phyloP scores from a whole-genome alignment of 352 stramenopile species.

The Globisporangium lucens region DNA sequence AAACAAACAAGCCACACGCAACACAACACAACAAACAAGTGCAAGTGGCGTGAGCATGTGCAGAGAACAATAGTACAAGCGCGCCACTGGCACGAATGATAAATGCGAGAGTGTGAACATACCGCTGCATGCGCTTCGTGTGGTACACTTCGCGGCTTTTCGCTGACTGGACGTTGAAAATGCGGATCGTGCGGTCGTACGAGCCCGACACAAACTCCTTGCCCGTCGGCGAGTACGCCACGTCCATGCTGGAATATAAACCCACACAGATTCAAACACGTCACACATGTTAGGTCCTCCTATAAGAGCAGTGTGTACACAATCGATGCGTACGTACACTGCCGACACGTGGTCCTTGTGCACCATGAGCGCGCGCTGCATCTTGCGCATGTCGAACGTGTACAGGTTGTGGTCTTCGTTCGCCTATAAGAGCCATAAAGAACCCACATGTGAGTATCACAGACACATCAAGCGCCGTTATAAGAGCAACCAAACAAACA shows the following conservation, averaged over 20 bases:
- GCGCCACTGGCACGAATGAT: background rate
- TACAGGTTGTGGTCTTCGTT: constrained; percentile 99
- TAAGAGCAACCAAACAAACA: background rate
- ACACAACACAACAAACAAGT: background rate
- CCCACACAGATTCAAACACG: background rate
- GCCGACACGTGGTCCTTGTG: constrained; percentile 99
- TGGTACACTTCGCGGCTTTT: constrained; percentile 95
- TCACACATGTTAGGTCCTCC: background rate
- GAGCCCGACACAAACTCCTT: constrained; percentile 97
- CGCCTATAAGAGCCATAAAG: constrained; percentile 39
- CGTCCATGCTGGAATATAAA: constrained; percentile 82
- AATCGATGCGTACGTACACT: constrained; percentile 67
- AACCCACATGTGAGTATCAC: constrained; percentile 1
- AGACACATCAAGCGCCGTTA: background rate
- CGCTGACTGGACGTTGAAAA: constrained; percentile 91
- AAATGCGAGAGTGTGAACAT: constrained; percentile 13
- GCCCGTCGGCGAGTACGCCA: constrained; percentile 97
- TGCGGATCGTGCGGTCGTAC: constrained; percentile 98
- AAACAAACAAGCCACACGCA: background rate
- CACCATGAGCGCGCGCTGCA: constrained; percentile 91
- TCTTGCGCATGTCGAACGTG: constrained; percentile 99
- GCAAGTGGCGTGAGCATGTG: background rate
- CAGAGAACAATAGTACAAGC: constrained; percentile 4
- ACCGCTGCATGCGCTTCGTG: constrained; percentile 98
- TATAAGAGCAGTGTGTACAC: background rate